Percentiles rank a stretch among this genome's conserved stretches.
Conservation (phyloP, 2,329 filamentous ascomycete genomes). For the Calonectria montana region DNA sequence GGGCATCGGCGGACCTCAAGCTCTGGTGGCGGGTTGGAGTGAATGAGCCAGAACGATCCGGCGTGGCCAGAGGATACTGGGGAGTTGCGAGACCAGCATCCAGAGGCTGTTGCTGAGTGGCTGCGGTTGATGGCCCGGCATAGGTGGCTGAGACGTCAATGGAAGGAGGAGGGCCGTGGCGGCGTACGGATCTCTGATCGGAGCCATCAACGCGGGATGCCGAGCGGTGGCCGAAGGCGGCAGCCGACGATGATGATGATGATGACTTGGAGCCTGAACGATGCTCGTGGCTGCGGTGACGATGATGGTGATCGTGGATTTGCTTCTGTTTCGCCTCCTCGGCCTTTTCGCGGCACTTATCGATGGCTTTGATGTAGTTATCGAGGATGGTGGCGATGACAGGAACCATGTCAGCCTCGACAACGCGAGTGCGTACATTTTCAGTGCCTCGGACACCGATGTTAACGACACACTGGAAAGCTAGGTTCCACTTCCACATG, state of each 20-base stretch:
- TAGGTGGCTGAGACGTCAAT: constrained; percentile 61
- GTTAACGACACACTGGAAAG: constrained; percentile 99
- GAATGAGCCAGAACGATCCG: constrained; percentile 37
- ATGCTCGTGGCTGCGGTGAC: constrained; percentile 63
- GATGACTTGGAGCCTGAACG: constrained; percentile 59
- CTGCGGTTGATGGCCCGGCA: constrained; percentile 51
- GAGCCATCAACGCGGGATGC: constrained; percentile 64
- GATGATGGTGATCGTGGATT: constrained; percentile 62
- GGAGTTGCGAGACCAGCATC: constrained; percentile 40
- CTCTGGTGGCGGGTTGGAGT: constrained; percentile 59
- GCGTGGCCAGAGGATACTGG: constrained; percentile 36
- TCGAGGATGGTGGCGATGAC: constrained; percentile 98
- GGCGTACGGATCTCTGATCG: constrained; percentile 72
- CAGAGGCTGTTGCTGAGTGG: constrained; percentile 35
- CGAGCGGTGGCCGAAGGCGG: constrained; percentile 62
- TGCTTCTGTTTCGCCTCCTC: constrained; percentile 84
- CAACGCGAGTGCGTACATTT: constrained; percentile 90
- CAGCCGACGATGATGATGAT: constrained; percentile 46
- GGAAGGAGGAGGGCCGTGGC: constrained; percentile 85
- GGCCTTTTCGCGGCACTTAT: constrained; percentile 87
- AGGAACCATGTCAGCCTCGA: constrained; percentile 98
- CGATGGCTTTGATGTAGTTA: constrained; percentile 97
- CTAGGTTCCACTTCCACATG: constrained; percentile 99
- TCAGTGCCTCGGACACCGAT: constrained; percentile 97
- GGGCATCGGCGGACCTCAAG: constrained; percentile 63